phyloP scores from a whole-genome alignment of 257 asterid species.

The Fraxinus anomala region DNA sequence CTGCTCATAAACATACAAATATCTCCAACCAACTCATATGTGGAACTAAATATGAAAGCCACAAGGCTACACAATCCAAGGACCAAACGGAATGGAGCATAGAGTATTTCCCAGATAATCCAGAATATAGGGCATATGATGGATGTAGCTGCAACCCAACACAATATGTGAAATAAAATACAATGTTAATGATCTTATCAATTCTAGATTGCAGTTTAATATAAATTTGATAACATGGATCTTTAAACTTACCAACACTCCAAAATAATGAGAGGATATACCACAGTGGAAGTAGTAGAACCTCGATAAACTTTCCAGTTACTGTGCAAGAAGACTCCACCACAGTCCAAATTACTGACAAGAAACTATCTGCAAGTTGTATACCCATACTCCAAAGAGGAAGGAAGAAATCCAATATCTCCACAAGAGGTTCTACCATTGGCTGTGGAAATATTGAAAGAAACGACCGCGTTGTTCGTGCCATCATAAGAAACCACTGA shows the following conservation, averaged over 20 bases:
- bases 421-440: constrained; percentile 47
- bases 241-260: constrained; percentile 51
- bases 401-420: constrained; percentile 45
- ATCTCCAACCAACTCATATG: constrained; percentile 40
- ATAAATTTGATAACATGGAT: constrained; percentile 7
- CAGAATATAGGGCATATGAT: constrained; percentile 57
- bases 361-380: constrained; percentile 38
- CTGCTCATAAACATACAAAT: constrained; percentile 51
- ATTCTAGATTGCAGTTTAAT: too few species aligned
- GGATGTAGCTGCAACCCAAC: constrained; percentile 47
- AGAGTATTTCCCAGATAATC: constrained; percentile 52
- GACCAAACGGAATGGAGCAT: constrained; percentile 47
- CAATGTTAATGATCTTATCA: too few species aligned
- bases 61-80: constrained; percentile 43
- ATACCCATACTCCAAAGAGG: constrained; percentile 56
- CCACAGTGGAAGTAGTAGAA: constrained; percentile 62
- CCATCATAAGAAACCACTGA: too few species aligned
- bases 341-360: constrained; percentile 49
- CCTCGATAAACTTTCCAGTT: constrained; percentile 50
- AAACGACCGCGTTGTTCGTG: too few species aligned
- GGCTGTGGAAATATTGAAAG: constrained; percentile 47
- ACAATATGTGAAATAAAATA: constrained; percentile 2
- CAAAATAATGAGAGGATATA: constrained; percentile 37
- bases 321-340: constrained; percentile 48
- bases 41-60: constrained; percentile 32